A percentile compares a stretch with the other conserved stretches of the same genome.
Evolutionary conservation across 306 rosid genomes (phyloP).

Genomic region (Cicer bijugum): DNA sequence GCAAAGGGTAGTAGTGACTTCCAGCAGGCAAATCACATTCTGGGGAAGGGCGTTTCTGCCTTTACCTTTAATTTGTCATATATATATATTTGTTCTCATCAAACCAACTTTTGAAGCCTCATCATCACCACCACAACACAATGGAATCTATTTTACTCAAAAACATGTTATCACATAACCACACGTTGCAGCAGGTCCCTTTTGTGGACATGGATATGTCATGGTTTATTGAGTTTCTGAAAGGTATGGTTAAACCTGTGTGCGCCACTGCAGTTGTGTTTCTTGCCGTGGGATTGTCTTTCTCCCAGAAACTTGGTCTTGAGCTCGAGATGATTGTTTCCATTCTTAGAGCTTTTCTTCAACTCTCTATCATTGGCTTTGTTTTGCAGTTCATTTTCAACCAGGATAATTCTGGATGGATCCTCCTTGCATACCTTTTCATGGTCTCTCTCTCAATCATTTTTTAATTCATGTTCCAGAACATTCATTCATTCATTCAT

Average conservation of each 20-base stretch:
- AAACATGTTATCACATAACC: conserved; percentile 18
- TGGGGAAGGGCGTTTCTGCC: conserved; percentile 53
- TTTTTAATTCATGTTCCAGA: not conserved
- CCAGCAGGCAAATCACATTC: conserved; percentile 31
- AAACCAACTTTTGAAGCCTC: not conserved
- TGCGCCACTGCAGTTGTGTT: conserved; percentile 72
- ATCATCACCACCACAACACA: not conserved
- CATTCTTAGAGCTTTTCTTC: conserved; percentile 75
- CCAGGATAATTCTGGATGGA: conserved; percentile 67
- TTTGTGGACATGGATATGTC: conserved; percentile 45
- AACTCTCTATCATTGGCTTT: conserved; percentile 88
- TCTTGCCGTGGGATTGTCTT: conserved; percentile 68
- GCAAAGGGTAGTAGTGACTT: not conserved
- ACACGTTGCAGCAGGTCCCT: conserved; percentile 27
- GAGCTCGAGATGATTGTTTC: conserved; percentile 77
- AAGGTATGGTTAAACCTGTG: conserved; percentile 79
- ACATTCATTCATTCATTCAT: too few species aligned
- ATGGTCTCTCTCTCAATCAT: conserved; percentile 57
- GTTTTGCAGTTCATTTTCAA: conserved; percentile 88
- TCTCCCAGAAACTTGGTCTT: conserved; percentile 68
- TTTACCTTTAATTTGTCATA: not conserved
- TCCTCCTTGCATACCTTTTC: conserved; percentile 85
- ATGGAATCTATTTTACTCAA: conserved; percentile 39
- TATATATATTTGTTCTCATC: too few species aligned
- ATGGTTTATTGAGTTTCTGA: conserved; percentile 65